Conservation (phyloP, 257 asterid species). For the Plantago elongata region DNA sequence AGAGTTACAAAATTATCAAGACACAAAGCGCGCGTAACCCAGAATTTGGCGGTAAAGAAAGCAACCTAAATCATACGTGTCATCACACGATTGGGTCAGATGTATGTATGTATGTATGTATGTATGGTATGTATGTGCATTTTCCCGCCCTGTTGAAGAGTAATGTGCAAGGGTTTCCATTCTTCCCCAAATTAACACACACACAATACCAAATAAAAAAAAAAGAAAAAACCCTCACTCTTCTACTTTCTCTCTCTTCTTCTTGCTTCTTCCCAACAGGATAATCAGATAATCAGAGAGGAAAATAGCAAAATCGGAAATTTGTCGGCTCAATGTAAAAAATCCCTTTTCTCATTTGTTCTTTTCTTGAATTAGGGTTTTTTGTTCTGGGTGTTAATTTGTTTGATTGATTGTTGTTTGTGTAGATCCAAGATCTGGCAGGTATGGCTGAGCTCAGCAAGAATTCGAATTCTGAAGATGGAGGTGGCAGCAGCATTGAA, state of each 20-base stretch:
- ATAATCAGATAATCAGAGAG: conserved; percentile 22
- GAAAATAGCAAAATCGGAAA: not conserved
- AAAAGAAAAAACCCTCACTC: conserved; percentile 9
- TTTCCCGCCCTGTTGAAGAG: conserved; percentile 47
- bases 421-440: conserved; percentile 44
- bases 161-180: conserved; percentile 25
- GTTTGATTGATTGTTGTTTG: conserved; percentile 14
- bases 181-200: conserved; percentile 20
- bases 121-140: conserved; percentile 23
- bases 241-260: conserved; percentile 23
- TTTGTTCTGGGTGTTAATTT: not conserved
- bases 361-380: conserved; percentile 32
- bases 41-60: conserved; percentile 42
- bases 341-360: not conserved
- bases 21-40: conserved; percentile 15
- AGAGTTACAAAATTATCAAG: not conserved
- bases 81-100: conserved; percentile 13
- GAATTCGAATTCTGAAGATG: conserved; percentile 27
- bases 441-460: conserved; percentile 41
- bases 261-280: conserved; percentile 1
- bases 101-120: conserved; percentile 39
- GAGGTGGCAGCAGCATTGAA: conserved; percentile 43
- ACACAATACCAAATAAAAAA: not conserved
- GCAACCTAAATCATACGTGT: conserved; percentile 24
- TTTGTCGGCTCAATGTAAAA: not conserved